These are phyloP conservation scores for Golubevia sp. DNA, from an alignment of 1,284 basidiomycete genomes.

Conservation along the genomic window DNA sequence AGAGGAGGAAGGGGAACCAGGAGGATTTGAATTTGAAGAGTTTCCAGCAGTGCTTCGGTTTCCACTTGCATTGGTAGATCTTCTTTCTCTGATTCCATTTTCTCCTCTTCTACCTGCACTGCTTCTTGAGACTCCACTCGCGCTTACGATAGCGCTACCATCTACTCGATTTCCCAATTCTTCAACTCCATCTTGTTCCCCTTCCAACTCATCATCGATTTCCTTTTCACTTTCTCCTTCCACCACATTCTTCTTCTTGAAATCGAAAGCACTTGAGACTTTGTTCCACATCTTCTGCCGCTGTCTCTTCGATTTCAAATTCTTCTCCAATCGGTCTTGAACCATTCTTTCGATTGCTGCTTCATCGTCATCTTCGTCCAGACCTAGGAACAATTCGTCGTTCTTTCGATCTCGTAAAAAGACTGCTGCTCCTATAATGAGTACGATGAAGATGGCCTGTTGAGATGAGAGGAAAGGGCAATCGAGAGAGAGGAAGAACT, in stretches of 20 bases:
- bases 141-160: too few relatives aligned
- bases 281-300: conserved; percentile 4
- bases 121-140: background rate
- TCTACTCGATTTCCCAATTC: too few relatives aligned
- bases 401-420: conserved; percentile 44
- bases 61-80: background rate
- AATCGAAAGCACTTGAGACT: background rate
- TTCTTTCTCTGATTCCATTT: background rate
- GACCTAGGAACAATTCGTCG: conserved; percentile 12
- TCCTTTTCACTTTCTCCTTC: conserved; percentile 15
- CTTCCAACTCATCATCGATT: conserved; percentile 10
- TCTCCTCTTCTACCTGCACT: background rate
- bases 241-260: conserved; percentile 11
- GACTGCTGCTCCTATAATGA: conserved; percentile 54
- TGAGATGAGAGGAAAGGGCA: background rate
- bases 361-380: conserved; percentile 37
- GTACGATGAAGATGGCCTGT: conserved; percentile 53
- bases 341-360: conserved; percentile 18
- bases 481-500: background rate
- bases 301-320: conserved; percentile 7
- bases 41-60: too few relatives aligned
- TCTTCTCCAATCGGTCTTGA: conserved; percentile 26
- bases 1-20: background rate
- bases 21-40: background rate
- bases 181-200: background rate